Conservation (phyloP, 1,284 basidiomycete genomes). For the Xanthoconium separans region DNA sequence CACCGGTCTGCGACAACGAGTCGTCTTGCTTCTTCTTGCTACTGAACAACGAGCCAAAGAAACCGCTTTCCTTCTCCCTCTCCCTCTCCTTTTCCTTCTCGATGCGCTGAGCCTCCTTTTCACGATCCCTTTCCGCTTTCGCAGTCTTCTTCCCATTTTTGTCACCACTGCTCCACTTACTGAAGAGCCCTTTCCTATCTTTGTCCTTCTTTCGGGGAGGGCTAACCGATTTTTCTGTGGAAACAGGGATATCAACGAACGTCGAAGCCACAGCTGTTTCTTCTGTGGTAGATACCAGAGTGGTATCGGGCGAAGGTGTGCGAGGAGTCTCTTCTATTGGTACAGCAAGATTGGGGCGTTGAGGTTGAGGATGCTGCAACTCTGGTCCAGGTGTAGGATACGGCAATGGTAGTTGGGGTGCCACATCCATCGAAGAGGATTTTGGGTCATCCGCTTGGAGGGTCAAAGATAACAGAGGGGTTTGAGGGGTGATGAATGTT, state of each 20-base stretch:
- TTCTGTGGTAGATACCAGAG: conserved; percentile 29
- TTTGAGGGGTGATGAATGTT: conserved; percentile 24
- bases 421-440: conserved; percentile 36
- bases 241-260: conserved; percentile 22
- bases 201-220: conserved; percentile 62
- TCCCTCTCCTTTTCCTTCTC: conserved; percentile 50
- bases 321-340: conserved; percentile 40
- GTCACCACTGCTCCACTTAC: conserved; percentile 67
- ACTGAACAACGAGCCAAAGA: conserved; percentile 88
- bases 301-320: conserved; percentile 44
- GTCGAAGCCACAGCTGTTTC: conserved; percentile 27
- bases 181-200: conserved; percentile 75
- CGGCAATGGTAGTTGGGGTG: conserved; percentile 18
- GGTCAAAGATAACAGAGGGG: conserved; percentile 31
- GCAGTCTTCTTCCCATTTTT: conserved; percentile 59
- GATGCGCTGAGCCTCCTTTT: conserved; percentile 44
- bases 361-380: conserved; percentile 57
- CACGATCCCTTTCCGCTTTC: conserved; percentile 42
- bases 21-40: conserved; percentile 80
- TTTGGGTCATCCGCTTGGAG: conserved; percentile 31
- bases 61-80: conserved; percentile 58
- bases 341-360: conserved; percentile 36
- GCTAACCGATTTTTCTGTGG: conserved; percentile 33
- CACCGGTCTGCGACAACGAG: conserved; percentile 46
- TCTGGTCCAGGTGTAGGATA: conserved; percentile 38